These are phyloP conservation scores for Picochlorum sp. DNA, from an alignment of 139 green algal species.

Conservation along the genomic window DNA sequence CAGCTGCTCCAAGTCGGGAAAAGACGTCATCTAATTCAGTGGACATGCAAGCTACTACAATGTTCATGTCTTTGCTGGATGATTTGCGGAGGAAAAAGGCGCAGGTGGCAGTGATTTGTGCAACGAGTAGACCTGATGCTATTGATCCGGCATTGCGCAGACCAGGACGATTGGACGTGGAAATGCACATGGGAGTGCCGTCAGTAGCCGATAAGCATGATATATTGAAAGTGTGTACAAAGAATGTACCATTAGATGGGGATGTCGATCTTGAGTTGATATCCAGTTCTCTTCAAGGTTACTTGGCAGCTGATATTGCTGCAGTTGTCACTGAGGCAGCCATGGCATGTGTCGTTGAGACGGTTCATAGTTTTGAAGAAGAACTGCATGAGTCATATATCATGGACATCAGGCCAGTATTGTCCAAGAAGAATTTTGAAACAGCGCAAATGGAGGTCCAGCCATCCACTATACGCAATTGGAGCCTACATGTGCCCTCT, in stretches of 20 bases:
- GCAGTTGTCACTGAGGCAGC: slow-evolving; percentile 18
- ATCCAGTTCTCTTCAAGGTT: slow-evolving; percentile 12
- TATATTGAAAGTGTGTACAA: slow-evolving; percentile 58
- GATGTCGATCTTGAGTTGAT: slow-evolving; percentile 49
- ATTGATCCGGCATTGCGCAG: slow-evolving; percentile 81
- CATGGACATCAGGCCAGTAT: neutral
- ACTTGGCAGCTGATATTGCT: slow-evolving; percentile 17
- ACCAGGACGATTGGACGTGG: slow-evolving; percentile 80
- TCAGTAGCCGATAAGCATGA: slow-evolving; percentile 46
- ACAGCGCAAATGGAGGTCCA: neutral
- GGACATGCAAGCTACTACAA: slow-evolving; percentile 2
- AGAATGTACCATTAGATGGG: slow-evolving; percentile 42
- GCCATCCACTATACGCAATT: slow-evolving; percentile 36
- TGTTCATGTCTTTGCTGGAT: slow-evolving; percentile 13
- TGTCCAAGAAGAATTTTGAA: slow-evolving; percentile 7
- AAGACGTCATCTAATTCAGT: neutral
- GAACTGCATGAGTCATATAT: neutral
- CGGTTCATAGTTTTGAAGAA: neutral
- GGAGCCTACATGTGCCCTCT: slow-evolving; percentile 52
- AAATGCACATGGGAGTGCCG: slow-evolving; percentile 82
- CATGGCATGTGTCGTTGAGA: slow-evolving; percentile 11
- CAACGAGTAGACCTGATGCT: slow-evolving; percentile 86
- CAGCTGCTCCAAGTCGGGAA: slow-evolving; percentile 20
- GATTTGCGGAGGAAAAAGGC: slow-evolving; percentile 5
- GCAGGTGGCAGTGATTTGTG: slow-evolving; percentile 35